These are phyloP conservation scores for Fusarium phyllophilum DNA, from an alignment of 2,329 filamentous ascomycete genomes.

Conservation along the genomic window DNA sequence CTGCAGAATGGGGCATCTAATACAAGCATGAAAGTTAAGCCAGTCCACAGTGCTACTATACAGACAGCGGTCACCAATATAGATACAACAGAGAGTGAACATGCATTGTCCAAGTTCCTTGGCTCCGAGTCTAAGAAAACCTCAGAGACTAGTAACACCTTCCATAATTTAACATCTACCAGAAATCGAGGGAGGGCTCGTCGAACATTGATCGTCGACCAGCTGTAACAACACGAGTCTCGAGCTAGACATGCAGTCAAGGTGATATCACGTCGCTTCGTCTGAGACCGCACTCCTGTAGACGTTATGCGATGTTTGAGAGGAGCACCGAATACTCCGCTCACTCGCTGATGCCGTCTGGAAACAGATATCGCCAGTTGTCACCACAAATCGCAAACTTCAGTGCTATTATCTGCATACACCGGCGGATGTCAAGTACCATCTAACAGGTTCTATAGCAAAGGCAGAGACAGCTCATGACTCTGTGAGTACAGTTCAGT, in stretches of 20 bases:
- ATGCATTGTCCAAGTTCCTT: too few relatives aligned
- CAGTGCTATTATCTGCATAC: not conserved
- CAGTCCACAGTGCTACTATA: too few relatives aligned
- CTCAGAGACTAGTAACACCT: not conserved
- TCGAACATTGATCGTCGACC: not conserved
- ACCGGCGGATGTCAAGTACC: rapidly evolving
- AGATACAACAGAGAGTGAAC: too few relatives aligned
- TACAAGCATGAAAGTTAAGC: too few relatives aligned
- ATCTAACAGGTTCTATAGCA: rapidly evolving
- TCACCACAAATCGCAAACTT: not conserved
- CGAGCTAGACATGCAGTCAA: not conserved
- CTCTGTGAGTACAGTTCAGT: not conserved
- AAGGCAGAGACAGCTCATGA: not conserved
- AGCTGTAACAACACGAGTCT: rapidly evolving
- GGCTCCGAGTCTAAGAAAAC: not conserved
- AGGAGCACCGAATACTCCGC: not conserved
- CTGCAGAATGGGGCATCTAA: too few relatives aligned
- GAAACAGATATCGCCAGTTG: not conserved
- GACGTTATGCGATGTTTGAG: not conserved
- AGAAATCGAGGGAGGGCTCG: too few relatives aligned
- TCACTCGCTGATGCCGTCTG: not conserved
- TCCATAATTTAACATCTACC: not conserved
- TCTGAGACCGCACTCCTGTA: rapidly evolving
- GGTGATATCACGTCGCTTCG: rapidly evolving
- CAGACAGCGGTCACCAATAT: too few relatives aligned